Evolutionary conservation across 805 yeast species (phyloP), one percentile per base, ranked within the genome.

Genomic region (Starmerella floricola): DNA sequence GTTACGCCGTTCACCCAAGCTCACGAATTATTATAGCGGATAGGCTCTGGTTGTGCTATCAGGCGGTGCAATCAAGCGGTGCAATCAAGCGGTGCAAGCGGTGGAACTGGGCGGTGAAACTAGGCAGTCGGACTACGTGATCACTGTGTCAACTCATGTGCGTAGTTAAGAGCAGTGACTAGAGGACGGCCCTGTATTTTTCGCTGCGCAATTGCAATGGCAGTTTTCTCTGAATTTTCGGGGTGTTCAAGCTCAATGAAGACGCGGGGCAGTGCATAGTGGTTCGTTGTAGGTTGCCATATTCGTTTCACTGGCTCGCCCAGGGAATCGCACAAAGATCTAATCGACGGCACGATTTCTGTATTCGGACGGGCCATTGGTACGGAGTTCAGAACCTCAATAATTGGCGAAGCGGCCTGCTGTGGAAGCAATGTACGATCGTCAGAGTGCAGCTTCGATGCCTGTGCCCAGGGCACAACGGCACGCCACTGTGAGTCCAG

Each of bases 181-280:
- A 47, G 34, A 12, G 34, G 38, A 36, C 48, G 31, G 12, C 44
- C 49, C 26, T 39, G 34, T 5, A 45, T 31, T 15, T 8, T 31
- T 20, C 18, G 33, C 13, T 21, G 27, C 12, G 46, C 49, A 2
- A 45, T 38, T 23, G 16, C 23, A 3, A 17, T 26, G 3, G 46
- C 50, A 5, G 39, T 28, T 10, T 34, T 24, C 13, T 16, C 28
- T n/a, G 36, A 19, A 8, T 16, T 20, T 1, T 11, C 38, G 15
- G 26, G 27, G 13, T 35, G 34, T 29, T 20, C 31, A 8, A 40
- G 45, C 26, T 23, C 38, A 4, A 46, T 23, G 18, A 32, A 42
- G 8, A 43, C 42, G 13, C 50, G 29, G 19, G 32, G 36, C 16
- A 42, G 36, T 3, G 28, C 13, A 23, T 29, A 46, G 8, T 42